Conservation (phyloP, 257 asterid species). For the Penstemon barbatus region DNA sequence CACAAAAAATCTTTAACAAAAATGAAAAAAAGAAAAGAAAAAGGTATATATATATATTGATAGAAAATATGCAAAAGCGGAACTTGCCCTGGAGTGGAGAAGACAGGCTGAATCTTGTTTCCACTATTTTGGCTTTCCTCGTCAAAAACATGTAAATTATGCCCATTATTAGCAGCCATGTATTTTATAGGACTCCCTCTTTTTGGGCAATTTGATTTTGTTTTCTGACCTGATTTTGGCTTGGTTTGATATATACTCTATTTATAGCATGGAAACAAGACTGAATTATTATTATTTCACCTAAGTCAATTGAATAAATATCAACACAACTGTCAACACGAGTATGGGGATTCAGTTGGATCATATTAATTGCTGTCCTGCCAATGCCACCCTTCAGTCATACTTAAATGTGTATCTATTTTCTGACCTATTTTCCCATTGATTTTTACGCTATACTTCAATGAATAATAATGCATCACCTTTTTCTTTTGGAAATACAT, state of each 20-base stretch:
- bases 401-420: not conserved
- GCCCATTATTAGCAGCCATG: conserved; percentile 43
- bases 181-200: not conserved
- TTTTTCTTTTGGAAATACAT: not conserved
- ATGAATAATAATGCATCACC: not conserved
- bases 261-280: conserved; percentile 14
- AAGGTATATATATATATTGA: not conserved
- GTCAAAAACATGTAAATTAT: conserved; percentile 32
- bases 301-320: not conserved
- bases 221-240: not conserved
- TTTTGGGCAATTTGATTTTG: not conserved
- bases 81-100: conserved; percentile 44
- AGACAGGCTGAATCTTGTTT: conserved; percentile 42
- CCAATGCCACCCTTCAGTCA: conserved; percentile 20
- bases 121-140: conserved; percentile 47
- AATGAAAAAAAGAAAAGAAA: not conserved
- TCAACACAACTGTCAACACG: conserved; percentile 30
- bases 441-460: not conserved
- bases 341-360: conserved; percentile 36
- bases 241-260: not conserved
- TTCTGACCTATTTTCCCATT: not conserved
- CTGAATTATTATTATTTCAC: conserved; percentile 1
- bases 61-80: not conserved
- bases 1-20: not conserved
- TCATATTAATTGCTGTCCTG: conserved; percentile 29